Conservation (phyloP, 441 rosid species). For the Codiaeum variegatum region DNA sequence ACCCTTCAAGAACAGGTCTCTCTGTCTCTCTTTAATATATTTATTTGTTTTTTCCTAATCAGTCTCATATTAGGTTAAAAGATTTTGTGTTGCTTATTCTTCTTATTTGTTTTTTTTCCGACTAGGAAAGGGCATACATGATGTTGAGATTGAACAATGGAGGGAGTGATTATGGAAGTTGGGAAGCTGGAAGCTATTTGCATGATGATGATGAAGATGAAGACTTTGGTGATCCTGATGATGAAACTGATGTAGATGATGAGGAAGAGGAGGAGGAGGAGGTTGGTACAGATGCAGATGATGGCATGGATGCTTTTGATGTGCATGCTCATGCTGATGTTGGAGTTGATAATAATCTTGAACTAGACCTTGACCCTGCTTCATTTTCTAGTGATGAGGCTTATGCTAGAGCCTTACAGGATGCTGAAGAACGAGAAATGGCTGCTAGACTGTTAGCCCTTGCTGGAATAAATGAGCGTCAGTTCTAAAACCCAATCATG, state of each 20-base stretch:
- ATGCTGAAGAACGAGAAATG: constrained; percentile 81
- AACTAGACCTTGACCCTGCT: constrained; percentile 42
- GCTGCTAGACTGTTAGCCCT: constrained; percentile 70
- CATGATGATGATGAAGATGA: constrained; percentile 60
- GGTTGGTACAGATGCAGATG: constrained; percentile 29
- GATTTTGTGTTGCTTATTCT: background rate
- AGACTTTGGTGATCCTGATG: constrained; percentile 62
- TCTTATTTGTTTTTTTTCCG: constrained; percentile 5
- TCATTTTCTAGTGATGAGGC: constrained; percentile 82
- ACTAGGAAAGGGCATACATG: constrained; percentile 86
- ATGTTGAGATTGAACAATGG: constrained; percentile 68
- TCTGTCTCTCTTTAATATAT: background rate
- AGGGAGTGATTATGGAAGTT: constrained; percentile 73
- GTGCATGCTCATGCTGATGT: constrained; percentile 43
- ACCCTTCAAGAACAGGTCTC: constrained; percentile 89
- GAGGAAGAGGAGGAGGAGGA: constrained; percentile 37
- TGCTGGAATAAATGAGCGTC: constrained; percentile 57
- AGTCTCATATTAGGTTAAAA: background rate
- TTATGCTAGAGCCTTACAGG: constrained; percentile 86
- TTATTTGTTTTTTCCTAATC: background rate
- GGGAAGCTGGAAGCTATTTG: constrained; percentile 68
- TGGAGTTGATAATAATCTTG: constrained; percentile 28
- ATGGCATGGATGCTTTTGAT: constrained; percentile 45
- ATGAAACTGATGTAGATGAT: constrained; percentile 33
- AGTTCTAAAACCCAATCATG: constrained; percentile 24